A percentile compares a stretch with the other conserved stretches of the same genome.
Conservation (phyloP, 225 moss, liverwort and hornwort genomes). For the Rhytidiadelphus loreus region DNA sequence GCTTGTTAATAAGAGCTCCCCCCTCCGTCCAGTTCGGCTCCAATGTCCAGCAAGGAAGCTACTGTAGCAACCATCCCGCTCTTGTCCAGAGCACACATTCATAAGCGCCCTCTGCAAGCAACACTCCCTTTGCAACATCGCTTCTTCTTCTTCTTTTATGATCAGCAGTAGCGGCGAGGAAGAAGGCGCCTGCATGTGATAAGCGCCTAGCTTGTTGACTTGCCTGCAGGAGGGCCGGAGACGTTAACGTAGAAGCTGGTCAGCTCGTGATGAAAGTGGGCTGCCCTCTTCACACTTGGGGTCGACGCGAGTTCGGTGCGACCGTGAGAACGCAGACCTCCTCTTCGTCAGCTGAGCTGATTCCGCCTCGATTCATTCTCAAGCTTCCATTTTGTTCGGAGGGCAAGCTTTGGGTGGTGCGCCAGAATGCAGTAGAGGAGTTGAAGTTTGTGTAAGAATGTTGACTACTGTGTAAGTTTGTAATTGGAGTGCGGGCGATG, state of each 20-base stretch:
- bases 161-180: background rate
- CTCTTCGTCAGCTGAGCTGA: background rate
- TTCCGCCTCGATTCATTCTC: background rate
- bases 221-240: background rate
- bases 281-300: background rate
- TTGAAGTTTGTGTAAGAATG: background rate
- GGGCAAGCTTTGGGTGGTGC: background rate
- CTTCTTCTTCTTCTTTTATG: background rate
- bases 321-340: background rate
- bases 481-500: background rate
- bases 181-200: background rate
- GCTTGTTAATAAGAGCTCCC: constrained; percentile 1
- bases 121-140: background rate
- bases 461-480: background rate
- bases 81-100: background rate
- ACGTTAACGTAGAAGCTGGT: background rate
- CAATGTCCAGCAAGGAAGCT: background rate
- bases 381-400: background rate
- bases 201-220: constrained; percentile 15
- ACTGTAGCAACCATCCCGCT: background rate
- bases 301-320: background rate
- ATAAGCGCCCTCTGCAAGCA: background rate
- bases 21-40: background rate
- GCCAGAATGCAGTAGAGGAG: background rate
- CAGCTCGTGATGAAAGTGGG: constrained; percentile 19